A percentile compares a stretch with the other conserved stretches of the same genome.
These are phyloP conservation scores for Ceratobasidium sp. DNA, from an alignment of 1,284 basidiomycete species.

Conservation along the genomic window DNA sequence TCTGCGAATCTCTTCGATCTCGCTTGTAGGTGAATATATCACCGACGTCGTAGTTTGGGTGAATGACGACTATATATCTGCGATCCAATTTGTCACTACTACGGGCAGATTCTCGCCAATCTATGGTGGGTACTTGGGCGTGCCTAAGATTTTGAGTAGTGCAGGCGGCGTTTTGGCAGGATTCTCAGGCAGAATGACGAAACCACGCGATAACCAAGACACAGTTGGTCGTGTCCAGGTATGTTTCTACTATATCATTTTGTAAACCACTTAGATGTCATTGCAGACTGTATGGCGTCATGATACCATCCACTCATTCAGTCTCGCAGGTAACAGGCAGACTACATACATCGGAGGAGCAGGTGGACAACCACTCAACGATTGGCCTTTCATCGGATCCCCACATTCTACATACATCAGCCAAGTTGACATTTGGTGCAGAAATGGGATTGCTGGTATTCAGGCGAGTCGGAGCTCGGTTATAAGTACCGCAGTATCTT, in stretches of 20 bases:
- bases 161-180: constrained; percentile 1
- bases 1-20: neutral
- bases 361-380: neutral
- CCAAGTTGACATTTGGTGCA: neutral
- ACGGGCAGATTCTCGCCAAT: neutral
- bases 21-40: neutral
- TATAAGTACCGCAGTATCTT: neutral
- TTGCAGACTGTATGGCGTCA: neutral
- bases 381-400: neutral
- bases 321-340: neutral
- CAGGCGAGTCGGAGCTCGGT: neutral
- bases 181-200: neutral
- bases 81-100: neutral
- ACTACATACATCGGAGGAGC: neutral
- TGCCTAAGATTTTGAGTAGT: neutral
- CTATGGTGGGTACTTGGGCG: neutral
- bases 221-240: neutral
- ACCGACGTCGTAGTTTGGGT: neutral
- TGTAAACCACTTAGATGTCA: neutral
- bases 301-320: neutral
- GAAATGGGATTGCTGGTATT: neutral
- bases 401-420: neutral
- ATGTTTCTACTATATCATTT: neutral
- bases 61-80: neutral
- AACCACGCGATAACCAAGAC: neutral